Evolutionary conservation across 148 eudicot species (phyloP).

Genomic region (Rheum nobile): DNA sequence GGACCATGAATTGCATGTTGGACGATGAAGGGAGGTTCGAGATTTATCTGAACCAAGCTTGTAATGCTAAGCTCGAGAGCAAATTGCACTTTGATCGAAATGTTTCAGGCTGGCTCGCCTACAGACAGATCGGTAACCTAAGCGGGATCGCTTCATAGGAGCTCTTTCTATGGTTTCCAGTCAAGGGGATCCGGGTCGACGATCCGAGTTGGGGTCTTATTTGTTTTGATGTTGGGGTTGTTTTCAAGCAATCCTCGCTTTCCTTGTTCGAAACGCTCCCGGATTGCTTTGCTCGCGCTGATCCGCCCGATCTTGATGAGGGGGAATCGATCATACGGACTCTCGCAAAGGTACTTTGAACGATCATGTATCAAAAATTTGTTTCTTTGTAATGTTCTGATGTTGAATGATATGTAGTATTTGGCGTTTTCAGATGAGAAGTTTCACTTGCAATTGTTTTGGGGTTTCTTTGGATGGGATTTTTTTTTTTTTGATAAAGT

Average conservation of each 20-base stretch:
- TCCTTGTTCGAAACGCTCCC: slow-evolving; percentile 64
- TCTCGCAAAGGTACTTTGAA: neutral
- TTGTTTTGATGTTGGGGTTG: slow-evolving; percentile 85
- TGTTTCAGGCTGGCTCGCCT: slow-evolving; percentile 42
- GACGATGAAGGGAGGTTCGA: slow-evolving; percentile 39
- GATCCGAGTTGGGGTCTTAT: slow-evolving; percentile 75
- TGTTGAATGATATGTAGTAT: too few relatives aligned
- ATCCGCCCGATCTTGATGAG: slow-evolving; percentile 14
- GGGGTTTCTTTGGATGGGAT: neutral
- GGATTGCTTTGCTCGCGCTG: slow-evolving; percentile 44
- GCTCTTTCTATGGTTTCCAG: slow-evolving; percentile 69
- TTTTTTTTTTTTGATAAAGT: too few relatives aligned
- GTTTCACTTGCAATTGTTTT: neutral
- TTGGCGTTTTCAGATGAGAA: neutral
- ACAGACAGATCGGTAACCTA: slow-evolving; percentile 43
- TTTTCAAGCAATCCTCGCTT: slow-evolving; percentile 64
- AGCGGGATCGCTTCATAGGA: slow-evolving; percentile 66
- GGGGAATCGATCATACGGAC: slow-evolving; percentile 5
- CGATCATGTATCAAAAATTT: too few relatives aligned
- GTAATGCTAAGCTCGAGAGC: slow-evolving; percentile 60
- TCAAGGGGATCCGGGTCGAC: slow-evolving; percentile 71
- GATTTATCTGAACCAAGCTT: slow-evolving; percentile 45
- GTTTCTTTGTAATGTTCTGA: too few relatives aligned
- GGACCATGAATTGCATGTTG: slow-evolving; percentile 35
- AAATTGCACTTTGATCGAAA: slow-evolving; percentile 55